Conservation (phyloP, 2,329 filamentous ascomycete species). For the Aurifilum marmelostoma region DNA sequence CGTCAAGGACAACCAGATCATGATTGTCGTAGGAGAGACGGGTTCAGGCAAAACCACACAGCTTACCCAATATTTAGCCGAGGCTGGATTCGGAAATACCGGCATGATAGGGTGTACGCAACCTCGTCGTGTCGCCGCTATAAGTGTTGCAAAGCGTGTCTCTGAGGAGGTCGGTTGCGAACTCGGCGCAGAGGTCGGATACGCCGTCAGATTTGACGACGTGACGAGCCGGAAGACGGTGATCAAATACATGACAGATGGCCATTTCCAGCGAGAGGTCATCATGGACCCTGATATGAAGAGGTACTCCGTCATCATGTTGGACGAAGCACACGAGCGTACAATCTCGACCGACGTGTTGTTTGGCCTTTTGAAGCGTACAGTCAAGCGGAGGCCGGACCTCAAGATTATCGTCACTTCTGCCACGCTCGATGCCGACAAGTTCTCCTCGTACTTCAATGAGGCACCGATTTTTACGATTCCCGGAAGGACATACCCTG, state of each 20-base stretch:
- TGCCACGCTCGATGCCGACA: constrained; percentile 93
- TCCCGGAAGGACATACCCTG: constrained; percentile 90
- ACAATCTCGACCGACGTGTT: constrained; percentile 96
- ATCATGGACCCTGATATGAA: constrained; percentile 86
- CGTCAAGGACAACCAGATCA: constrained; percentile 81
- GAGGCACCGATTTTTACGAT: constrained; percentile 96
- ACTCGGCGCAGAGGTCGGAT: constrained; percentile 90
- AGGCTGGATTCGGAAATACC: constrained; percentile 84
- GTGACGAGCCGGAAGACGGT: constrained; percentile 83
- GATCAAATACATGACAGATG: constrained; percentile 99
- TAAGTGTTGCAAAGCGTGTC: constrained; percentile 97
- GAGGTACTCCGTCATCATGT: constrained; percentile 94
- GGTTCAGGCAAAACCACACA: constrained; percentile 98
- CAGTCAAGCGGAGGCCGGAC: constrained; percentile 80
- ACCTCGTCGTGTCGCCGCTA: constrained; percentile 93
- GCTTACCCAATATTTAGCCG: constrained; percentile 90
- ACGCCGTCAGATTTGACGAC: constrained; percentile 97
- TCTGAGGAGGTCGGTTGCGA: constrained; percentile 92
- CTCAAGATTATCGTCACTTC: constrained; percentile 96
- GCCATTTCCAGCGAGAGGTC: constrained; percentile 96
- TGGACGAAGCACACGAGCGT: constrained; percentile 96
- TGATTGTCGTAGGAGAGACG: constrained; percentile 97
- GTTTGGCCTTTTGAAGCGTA: constrained; percentile 93
- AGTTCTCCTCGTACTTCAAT: constrained; percentile 96
- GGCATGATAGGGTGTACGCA: constrained; percentile 97